A percentile compares a stretch with the other conserved stretches of the same genome.
phyloP scores from a whole-genome alignment of 1,284 basidiomycete genomes.

The Cerioporus squamosus region DNA sequence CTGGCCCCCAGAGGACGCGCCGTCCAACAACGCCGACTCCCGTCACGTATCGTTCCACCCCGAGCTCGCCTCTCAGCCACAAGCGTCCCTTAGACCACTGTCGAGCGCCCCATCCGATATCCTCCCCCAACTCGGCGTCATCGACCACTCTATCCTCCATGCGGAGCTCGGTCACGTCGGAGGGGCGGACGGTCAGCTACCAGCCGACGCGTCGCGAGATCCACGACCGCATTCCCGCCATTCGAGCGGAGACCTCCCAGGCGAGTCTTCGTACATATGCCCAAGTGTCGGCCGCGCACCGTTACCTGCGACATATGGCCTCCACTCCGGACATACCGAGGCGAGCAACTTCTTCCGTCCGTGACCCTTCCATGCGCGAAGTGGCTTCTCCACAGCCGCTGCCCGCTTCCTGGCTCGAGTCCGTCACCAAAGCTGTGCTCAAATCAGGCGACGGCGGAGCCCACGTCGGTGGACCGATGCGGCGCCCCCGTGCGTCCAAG shows the following conservation, averaged over 20 bases:
- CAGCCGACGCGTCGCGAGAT: conserved; percentile 19
- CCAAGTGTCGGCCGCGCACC: conserved; percentile 54
- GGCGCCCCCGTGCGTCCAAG: conserved; percentile 18
- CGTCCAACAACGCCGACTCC: conserved; percentile 1
- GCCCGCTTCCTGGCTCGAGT: conserved; percentile 66
- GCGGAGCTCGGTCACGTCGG: conserved; percentile 17
- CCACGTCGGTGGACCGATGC: conserved; percentile 47
- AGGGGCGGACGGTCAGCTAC: conserved; percentile 24
- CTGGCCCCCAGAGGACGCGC: conserved; percentile 1
- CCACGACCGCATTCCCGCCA: conserved; percentile 22
- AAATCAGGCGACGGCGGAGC: conserved; percentile 45
- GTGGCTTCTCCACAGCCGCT: conserved; percentile 36
- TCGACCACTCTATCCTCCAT: conserved; percentile 25
- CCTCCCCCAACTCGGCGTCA: conserved; percentile 23
- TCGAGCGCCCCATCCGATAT: conserved; percentile 11
- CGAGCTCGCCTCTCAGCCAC: conserved; percentile 39
- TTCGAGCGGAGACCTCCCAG: conserved; percentile 34
- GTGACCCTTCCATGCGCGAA: conserved; percentile 20
- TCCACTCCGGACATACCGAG: conserved; percentile 60
- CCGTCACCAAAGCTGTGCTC: conserved; percentile 62
- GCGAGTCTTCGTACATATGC: conserved; percentile 34
- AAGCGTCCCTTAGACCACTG: conserved; percentile 19
- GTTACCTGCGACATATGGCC: conserved; percentile 71
- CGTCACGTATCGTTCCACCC: conserved; percentile 28
- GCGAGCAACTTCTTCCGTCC: conserved; percentile 7